Evolutionary conservation across 495 filamentous ascomycete species (phyloP).

Genomic region (Penicillium dipodomyicola): DNA sequence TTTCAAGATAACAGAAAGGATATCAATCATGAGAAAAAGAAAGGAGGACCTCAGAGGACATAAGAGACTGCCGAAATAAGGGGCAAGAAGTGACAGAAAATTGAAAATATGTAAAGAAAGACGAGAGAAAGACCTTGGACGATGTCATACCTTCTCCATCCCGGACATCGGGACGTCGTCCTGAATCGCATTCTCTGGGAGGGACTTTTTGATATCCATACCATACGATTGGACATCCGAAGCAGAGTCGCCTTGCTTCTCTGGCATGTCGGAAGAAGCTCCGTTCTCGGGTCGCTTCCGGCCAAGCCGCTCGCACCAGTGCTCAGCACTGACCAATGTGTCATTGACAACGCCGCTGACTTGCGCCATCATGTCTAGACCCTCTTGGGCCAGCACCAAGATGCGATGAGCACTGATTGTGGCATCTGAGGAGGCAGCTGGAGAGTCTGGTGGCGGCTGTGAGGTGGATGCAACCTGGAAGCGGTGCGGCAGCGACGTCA

Average conservation of each 20-base stretch:
- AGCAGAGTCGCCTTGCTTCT: conserved; percentile 25
- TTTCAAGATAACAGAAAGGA: conserved; percentile 21
- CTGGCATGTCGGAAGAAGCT: conserved; percentile 24
- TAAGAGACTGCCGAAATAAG: background rate
- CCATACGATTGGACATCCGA: conserved; percentile 21
- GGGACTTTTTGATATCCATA: conserved; percentile 39
- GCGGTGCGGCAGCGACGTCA: conserved; percentile 73
- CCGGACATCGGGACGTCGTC: conserved; percentile 43
- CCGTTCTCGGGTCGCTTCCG: conserved; percentile 43
- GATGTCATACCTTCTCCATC: conserved; percentile 33
- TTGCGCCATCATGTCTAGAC: conserved; percentile 84
- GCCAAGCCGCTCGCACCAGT: conserved; percentile 77
- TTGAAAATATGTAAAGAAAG: conserved; percentile 7
- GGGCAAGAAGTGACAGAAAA: background rate
- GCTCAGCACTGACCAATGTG: conserved; percentile 82
- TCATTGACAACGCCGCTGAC: conserved; percentile 76
- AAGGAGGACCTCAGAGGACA: background rate
- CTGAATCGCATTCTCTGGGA: conserved; percentile 22
- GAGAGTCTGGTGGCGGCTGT: conserved; percentile 39
- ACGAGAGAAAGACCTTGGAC: background rate
- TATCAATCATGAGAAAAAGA: conserved; percentile 29
- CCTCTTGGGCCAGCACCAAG: conserved; percentile 78
- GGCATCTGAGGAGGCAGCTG: conserved; percentile 39
- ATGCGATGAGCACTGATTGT: conserved; percentile 62
- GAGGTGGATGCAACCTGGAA: conserved; percentile 59